Base-by-base conservation (phyloP, 768 basidiomycete species). In the Naganishia randhawae region DNA sequence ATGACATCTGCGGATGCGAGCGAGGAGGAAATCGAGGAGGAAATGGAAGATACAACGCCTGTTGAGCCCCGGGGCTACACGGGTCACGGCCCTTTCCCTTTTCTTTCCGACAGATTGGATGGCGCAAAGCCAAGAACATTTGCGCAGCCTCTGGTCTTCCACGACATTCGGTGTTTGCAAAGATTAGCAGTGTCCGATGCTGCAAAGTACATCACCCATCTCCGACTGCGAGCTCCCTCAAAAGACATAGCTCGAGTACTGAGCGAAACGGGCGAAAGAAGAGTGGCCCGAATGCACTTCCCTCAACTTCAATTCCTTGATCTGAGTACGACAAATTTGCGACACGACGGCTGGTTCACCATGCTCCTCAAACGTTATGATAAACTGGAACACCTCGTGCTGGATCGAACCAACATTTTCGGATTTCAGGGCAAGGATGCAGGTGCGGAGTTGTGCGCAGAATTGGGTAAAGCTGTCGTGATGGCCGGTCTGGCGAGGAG, bases 141-240 rank as follows among this genome's bases (percentile, higher is more conserved):
- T 63, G 93, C 92, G 0, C 93, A 95, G 74, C 93, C 93, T 0
- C 84, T 96, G 71, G 90, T 92, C 2, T 91, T 93, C 80, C 89
- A 89, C 77, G 84, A 79, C 50, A 75, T 75, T 31, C 84, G 48
- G 82, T 95, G 65, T 42, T 78, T 94, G 61, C 80, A 83, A 0
- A 75, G 76, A 1, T 78, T 90, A 55, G 78, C 82, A 0, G 72
- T 76, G 35, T 85, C 86, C 0, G 79, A 82, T 0, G 78, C 84
- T 13, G 77, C 84, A n/a, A 63, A 67, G 14, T 73, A 80, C 45
- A 80, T 89, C 51, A 84, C 80, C 3, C 82, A 85, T 66, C 78
- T 95, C 25, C 84, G 88, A 19, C 78, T 94, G 33, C 85, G 89
- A 37, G 83, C 94, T 27, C 92, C 92, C 3, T 82, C 83, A 0